Conservation (phyloP, 306 rosid genomes). For the Gastrolobium bilobum region DNA sequence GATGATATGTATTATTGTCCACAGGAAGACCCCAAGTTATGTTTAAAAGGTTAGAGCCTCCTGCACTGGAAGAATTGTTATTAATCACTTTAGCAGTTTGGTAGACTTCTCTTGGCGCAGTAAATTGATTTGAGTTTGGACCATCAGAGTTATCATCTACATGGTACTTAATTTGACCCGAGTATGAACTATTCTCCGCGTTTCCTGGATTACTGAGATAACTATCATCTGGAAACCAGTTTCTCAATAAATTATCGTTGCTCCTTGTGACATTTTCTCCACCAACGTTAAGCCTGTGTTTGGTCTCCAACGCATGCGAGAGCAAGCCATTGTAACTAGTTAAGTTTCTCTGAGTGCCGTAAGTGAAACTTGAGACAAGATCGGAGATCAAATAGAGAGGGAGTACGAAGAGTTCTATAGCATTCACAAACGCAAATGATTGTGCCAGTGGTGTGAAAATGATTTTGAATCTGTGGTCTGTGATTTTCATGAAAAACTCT, state of each 20-base stretch:
- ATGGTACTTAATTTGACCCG: rapidly evolving
- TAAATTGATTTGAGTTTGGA: neutral
- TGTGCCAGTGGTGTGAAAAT: conserved; percentile 43
- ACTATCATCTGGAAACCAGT: conserved; percentile 52
- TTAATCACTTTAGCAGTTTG: conserved; percentile 17
- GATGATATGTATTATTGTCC: conserved; percentile 36
- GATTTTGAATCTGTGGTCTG: neutral
- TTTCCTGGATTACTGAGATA: neutral
- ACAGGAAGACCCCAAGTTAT: conserved; percentile 53
- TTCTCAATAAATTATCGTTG: conserved; percentile 37
- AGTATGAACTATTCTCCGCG: neutral
- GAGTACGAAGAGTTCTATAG: conserved; percentile 58
- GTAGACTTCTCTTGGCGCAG: conserved; percentile 43
- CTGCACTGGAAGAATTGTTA: rapidly evolving
- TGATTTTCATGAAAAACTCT: conserved; percentile 50
- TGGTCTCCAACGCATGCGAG: conserved; percentile 47
- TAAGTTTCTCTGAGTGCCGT: rapidly evolving
- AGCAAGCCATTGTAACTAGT: neutral
- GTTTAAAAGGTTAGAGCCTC: neutral
- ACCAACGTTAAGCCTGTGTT: conserved; percentile 56
- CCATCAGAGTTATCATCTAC: neutral
- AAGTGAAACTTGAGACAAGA: rapidly evolving
- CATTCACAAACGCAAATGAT: conserved; percentile 60
- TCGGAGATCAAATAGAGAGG: conserved; percentile 21
- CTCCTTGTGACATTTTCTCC: neutral